These are phyloP conservation scores for Penicillium hesseltinei DNA, from an alignment of 2,329 filamentous ascomycete species.

Conservation along the genomic window DNA sequence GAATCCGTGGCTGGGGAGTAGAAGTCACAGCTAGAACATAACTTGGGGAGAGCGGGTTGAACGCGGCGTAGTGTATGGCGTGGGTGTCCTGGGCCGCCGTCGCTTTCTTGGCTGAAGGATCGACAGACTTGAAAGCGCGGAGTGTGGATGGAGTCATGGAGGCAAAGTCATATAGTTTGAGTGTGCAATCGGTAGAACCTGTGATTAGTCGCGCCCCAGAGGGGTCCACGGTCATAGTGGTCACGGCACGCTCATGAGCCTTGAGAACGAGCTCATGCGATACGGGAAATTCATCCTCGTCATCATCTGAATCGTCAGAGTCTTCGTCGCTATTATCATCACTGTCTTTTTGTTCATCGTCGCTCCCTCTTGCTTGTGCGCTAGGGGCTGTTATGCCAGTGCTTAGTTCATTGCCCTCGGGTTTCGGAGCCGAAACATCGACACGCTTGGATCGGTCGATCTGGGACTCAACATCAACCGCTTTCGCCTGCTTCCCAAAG, in stretches of 20 bases:
- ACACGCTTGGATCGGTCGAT: constrained; percentile 73
- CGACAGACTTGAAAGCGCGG: constrained; percentile 87
- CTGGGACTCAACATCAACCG: constrained; percentile 73
- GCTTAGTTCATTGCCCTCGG: constrained; percentile 28
- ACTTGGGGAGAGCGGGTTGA: constrained; percentile 77
- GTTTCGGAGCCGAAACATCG: constrained; percentile 39
- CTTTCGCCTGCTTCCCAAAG: constrained; percentile 78
- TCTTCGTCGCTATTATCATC: constrained; percentile 47
- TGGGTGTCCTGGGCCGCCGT: constrained; percentile 76
- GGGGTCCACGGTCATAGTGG: constrained; percentile 78
- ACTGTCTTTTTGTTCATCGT: constrained; percentile 33
- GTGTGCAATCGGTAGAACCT: constrained; percentile 84
- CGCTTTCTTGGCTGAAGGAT: constrained; percentile 75
- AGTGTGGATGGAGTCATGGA: constrained; percentile 94
- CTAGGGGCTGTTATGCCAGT: constrained; percentile 23
- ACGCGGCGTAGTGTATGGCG: constrained; percentile 79
- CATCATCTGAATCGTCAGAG: constrained; percentile 56
- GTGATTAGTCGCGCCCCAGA: constrained; percentile 81
- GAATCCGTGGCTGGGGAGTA: constrained; percentile 83
- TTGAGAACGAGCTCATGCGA: constrained; percentile 92
- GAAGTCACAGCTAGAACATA: constrained; percentile 85
- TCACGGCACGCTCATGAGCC: constrained; percentile 85
- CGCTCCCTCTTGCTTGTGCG: constrained; percentile 22
- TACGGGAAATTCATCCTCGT: constrained; percentile 84
- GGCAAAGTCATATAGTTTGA: constrained; percentile 93